phyloP scores from a whole-genome alignment of 2,329 filamentous ascomycete genomes.

The Talaromyces sp. region DNA sequence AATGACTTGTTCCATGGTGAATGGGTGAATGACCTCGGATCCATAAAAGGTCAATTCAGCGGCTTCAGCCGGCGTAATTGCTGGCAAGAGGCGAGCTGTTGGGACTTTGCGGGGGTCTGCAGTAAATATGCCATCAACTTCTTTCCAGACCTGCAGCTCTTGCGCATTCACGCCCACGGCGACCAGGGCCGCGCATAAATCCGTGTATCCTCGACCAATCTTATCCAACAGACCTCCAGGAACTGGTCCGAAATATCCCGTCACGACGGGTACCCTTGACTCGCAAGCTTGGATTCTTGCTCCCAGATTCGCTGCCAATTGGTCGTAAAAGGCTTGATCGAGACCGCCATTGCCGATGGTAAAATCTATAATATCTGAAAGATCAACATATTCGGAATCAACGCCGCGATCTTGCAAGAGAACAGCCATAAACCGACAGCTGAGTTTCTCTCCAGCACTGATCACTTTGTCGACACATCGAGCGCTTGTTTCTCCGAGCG shows the following conservation, averaged over 20 bases:
- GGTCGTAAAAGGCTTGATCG: constrained; percentile 68
- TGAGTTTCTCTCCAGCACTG: constrained; percentile 93
- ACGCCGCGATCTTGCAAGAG: constrained; percentile 78
- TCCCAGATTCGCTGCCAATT: constrained; percentile 60
- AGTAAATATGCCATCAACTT: constrained; percentile 93
- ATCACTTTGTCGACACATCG: constrained; percentile 83
- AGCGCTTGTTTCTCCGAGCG: constrained; percentile 67
- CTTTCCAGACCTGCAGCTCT: constrained; percentile 98
- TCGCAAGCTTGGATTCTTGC: constrained; percentile 65
- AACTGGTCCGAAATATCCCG: constrained; percentile 92
- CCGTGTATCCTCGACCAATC: constrained; percentile 93
- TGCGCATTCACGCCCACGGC: constrained; percentile 83
- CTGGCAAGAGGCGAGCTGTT: constrained; percentile 81
- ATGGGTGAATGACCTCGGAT: constrained; percentile 95
- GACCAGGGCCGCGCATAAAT: constrained; percentile 87
- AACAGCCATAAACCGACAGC: constrained; percentile 85
- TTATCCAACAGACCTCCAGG: constrained; percentile 88
- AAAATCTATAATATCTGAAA: constrained; percentile 77
- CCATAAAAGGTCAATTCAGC: constrained; percentile 93
- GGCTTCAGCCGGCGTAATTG: constrained; percentile 90
- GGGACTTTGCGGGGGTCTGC: constrained; percentile 85
- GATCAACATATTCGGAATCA: constrained; percentile 83
- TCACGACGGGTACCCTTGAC: constrained; percentile 72
- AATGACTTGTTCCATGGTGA: constrained; percentile 94
- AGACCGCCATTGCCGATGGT: constrained; percentile 55